Conservation (phyloP, 2,329 filamentous ascomycete species). For the Kalmusia sp. region DNA sequence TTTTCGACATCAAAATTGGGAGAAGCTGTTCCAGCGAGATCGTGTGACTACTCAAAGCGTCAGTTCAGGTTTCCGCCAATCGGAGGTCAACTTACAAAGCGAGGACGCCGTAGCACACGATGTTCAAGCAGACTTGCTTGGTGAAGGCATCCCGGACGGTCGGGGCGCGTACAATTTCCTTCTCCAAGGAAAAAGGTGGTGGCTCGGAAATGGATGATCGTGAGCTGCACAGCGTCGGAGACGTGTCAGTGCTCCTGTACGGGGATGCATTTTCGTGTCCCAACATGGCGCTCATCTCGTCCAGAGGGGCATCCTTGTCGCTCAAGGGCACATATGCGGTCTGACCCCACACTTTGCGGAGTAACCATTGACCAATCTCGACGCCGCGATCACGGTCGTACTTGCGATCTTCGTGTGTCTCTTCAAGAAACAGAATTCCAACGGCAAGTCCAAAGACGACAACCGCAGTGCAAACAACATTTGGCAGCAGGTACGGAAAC, state of each 20-base stretch:
- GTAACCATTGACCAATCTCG: constrained; percentile 76
- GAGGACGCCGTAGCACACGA: constrained; percentile 87
- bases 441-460: constrained; percentile 78
- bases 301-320: constrained; percentile 55
- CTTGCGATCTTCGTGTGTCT: constrained; percentile 88
- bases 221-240: constrained; percentile 55
- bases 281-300: constrained; percentile 69
- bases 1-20: constrained; percentile 86
- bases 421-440: constrained; percentile 87
- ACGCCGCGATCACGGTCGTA: constrained; percentile 76
- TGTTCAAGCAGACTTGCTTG: constrained; percentile 83
- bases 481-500: constrained; percentile 90
- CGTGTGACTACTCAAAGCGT: constrained; percentile 72
- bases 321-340: constrained; percentile 37
- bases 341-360: constrained; percentile 43
- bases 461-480: constrained; percentile 85
- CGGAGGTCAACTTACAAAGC: constrained; percentile 76
- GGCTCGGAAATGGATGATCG: constrained; percentile 39
- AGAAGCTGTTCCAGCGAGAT: constrained; percentile 96
- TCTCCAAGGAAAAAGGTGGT: constrained; percentile 44
- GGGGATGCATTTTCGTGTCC: constrained; percentile 60
- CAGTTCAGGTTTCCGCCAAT: constrained; percentile 27
- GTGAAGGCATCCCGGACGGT: constrained; percentile 72
- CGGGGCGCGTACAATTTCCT: constrained; percentile 27
- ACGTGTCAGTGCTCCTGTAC: constrained; percentile 67